Conservation (phyloP, 129 eudicot genomes). For the Smallanthus sonchifolius region DNA sequence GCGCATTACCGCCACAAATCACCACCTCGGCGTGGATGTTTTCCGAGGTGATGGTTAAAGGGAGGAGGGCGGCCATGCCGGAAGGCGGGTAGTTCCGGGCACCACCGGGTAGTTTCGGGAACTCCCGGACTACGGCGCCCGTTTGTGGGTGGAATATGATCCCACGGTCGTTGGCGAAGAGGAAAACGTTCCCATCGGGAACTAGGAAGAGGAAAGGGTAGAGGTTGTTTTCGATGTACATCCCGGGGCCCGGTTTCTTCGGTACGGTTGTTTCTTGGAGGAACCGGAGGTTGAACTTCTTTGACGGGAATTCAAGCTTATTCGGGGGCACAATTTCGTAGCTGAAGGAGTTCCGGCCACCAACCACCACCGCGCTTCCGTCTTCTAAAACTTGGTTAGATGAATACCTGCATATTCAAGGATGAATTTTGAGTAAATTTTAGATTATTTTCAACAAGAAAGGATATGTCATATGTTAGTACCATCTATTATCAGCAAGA, state of each 20-base stretch:
- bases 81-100: constrained; percentile 88
- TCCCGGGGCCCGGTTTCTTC: constrained; percentile 24
- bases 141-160: constrained; percentile 47
- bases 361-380: constrained; percentile 59
- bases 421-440: background rate
- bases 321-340: constrained; percentile 58
- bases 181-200: constrained; percentile 35
- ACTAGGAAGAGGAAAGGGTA: constrained; percentile 36
- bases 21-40: constrained; percentile 43
- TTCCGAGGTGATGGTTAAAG: constrained; percentile 27
- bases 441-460: background rate
- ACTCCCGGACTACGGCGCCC: constrained; percentile 33
- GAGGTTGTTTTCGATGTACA: constrained; percentile 35
- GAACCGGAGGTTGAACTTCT: constrained; percentile 38
- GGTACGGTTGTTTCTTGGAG: constrained; percentile 55
- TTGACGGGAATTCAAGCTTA: constrained; percentile 16
- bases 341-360: constrained; percentile 61
- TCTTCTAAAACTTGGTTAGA: constrained; percentile 52
- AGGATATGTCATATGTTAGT: background rate
- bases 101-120: constrained; percentile 66
- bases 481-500: constrained; percentile 63
- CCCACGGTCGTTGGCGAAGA: constrained; percentile 34
- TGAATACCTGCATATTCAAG: constrained; percentile 47
- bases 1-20: constrained; percentile 71
- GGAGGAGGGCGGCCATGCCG: constrained; percentile 67